These are phyloP conservation scores for Neurospora sp. DNA, from an alignment of 495 filamentous ascomycete species.

Conservation along the genomic window DNA sequence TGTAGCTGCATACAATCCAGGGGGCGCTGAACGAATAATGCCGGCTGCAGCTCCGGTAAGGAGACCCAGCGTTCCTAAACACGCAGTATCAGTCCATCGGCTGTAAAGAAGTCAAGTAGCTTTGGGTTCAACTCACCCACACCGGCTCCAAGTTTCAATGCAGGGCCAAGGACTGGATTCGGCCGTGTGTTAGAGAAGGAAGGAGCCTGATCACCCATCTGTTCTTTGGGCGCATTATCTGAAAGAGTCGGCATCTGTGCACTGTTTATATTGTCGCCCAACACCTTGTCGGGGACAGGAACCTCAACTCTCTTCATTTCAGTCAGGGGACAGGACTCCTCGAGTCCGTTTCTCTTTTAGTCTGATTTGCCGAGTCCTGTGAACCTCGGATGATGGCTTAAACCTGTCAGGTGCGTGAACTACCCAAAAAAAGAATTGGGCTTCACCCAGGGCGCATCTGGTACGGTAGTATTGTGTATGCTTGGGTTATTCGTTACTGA, in stretches of 20 bases:
- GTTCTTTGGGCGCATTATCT: background rate
- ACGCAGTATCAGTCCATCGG: background rate
- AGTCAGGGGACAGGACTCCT: background rate
- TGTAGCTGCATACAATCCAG: constrained; percentile 59
- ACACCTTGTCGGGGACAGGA: background rate
- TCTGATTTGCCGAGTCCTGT: background rate
- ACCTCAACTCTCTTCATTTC: background rate
- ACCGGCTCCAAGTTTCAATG: constrained; percentile 21
- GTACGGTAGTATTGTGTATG: background rate
- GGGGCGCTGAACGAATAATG: constrained; percentile 52
- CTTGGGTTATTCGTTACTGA: background rate
- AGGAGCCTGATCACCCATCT: background rate
- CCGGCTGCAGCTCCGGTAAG: constrained; percentile 59
- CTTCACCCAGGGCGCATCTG: background rate
- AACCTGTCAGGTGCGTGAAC: background rate
- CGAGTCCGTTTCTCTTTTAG: background rate
- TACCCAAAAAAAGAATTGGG: background rate
- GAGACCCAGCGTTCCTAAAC: constrained; percentile 57
- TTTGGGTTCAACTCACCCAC: constrained; percentile 12
- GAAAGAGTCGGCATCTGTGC: background rate
- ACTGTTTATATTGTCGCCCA: background rate
- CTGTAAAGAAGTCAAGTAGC: background rate
- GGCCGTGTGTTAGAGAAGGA: background rate
- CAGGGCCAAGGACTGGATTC: constrained; percentile 16
- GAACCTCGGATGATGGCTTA: background rate